Percentiles rank a stretch among this genome's conserved stretches.
These are phyloP conservation scores for Gyromitra esculenta DNA, from an alignment of 2,329 filamentous ascomycete species.

Conservation along the genomic window DNA sequence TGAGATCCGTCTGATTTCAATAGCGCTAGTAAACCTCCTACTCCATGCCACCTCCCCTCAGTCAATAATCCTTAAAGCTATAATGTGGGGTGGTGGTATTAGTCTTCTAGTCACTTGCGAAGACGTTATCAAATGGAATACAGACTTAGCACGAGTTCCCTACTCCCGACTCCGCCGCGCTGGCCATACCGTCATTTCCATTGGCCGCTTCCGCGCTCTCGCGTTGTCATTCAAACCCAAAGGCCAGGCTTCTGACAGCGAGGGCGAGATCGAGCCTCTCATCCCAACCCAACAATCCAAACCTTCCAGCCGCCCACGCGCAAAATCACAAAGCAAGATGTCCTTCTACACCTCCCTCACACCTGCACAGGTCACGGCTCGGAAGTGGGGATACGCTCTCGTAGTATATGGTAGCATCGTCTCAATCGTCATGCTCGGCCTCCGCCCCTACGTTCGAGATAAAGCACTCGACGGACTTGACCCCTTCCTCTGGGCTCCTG, in stretches of 20 bases:
- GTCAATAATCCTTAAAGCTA: slow-evolving; percentile 80
- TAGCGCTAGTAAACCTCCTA: slow-evolving; percentile 81
- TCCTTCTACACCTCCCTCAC: slow-evolving; percentile 84
- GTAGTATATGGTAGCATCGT: slow-evolving; percentile 78
- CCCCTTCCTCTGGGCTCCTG: slow-evolving; percentile 89
- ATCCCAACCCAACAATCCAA: slow-evolving; percentile 68
- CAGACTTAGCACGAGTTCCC: slow-evolving; percentile 85
- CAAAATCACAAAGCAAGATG: slow-evolving; percentile 70
- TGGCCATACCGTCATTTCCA: slow-evolving; percentile 62
- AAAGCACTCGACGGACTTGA: slow-evolving; percentile 77
- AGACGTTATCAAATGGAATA: slow-evolving; percentile 80
- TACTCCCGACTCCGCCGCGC: slow-evolving; percentile 84
- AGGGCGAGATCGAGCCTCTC: slow-evolving; percentile 59
- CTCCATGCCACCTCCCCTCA: slow-evolving; percentile 83
- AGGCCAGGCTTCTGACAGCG: slow-evolving; percentile 57
- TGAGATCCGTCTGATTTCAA: slow-evolving; percentile 86
- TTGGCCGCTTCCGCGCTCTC: slow-evolving; percentile 59
- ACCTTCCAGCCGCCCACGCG: slow-evolving; percentile 58
- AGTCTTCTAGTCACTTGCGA: slow-evolving; percentile 77
- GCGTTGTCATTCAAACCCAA: slow-evolving; percentile 60
- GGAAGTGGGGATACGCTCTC: slow-evolving; percentile 84
- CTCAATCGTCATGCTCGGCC: slow-evolving; percentile 73
- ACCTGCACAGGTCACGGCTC: slow-evolving; percentile 75
- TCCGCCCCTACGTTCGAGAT: slow-evolving; percentile 74
- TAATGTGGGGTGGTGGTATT: slow-evolving; percentile 86